These are phyloP conservation scores for Inonotus obliquus DNA, from an alignment of 1,284 basidiomycete genomes.

Conservation along the genomic window DNA sequence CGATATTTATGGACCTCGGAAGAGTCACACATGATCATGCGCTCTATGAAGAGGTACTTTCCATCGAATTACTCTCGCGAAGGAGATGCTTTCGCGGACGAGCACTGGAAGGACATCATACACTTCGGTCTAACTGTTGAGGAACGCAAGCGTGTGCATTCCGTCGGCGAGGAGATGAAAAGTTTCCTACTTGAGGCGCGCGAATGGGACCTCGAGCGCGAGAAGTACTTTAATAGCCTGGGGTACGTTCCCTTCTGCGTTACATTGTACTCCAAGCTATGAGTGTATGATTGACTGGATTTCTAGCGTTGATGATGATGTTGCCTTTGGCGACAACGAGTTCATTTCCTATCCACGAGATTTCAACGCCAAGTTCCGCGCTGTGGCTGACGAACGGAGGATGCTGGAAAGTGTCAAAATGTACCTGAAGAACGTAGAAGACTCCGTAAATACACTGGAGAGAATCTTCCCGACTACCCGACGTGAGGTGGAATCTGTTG, in stretches of 20 bases:
- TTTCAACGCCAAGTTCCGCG: slow-evolving; percentile 6
- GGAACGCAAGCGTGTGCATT: slow-evolving; percentile 5
- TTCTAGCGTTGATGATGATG: neutral
- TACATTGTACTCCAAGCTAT: neutral
- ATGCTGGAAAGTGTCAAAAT: neutral
- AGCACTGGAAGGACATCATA: neutral
- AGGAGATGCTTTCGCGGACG: slow-evolving; percentile 6
- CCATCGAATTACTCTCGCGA: slow-evolving; percentile 3
- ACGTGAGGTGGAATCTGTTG: neutral
- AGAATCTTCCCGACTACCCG: neutral
- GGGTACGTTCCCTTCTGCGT: neutral
- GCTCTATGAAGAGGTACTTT: slow-evolving; percentile 12
- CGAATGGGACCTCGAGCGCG: slow-evolving; percentile 9
- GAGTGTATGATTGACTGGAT: neutral
- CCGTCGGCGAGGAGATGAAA: neutral
- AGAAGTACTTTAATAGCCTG: neutral
- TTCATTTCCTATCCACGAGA: slow-evolving; percentile 7
- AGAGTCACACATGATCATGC: neutral
- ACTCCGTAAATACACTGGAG: neutral
- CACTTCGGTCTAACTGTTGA: neutral
- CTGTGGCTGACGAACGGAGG: neutral
- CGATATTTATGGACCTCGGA: slow-evolving; percentile 4
- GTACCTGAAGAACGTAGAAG: slow-evolving; percentile 6
- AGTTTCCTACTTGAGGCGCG: neutral
- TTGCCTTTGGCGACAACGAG: slow-evolving; percentile 11